A percentile compares a stretch with the other conserved stretches of the same genome.
Evolutionary conservation across 2,329 filamentous ascomycete genomes (phyloP).

Genomic region (Pseudovirgaria hyperparasitica): DNA sequence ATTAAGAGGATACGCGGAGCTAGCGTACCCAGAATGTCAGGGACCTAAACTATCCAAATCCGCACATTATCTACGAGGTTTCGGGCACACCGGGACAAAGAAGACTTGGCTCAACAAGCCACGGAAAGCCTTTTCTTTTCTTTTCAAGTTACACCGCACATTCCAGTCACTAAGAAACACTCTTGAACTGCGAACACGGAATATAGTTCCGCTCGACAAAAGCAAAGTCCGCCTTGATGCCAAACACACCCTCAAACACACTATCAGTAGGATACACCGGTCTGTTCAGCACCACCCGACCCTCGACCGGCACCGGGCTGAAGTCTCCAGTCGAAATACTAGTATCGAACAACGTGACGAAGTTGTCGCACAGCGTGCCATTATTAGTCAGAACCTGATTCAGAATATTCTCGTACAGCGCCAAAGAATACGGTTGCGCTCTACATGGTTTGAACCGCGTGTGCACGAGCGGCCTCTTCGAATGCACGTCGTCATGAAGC

Average conservation of each 20-base stretch:
- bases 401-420: slow-evolving; percentile 37
- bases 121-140: too few relatives aligned
- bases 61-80: too few relatives aligned
- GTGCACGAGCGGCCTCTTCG: slow-evolving; percentile 8
- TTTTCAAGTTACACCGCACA: too few relatives aligned
- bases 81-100: too few relatives aligned
- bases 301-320: slow-evolving; percentile 19
- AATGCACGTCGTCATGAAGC: slow-evolving; percentile 10
- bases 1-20: too few relatives aligned
- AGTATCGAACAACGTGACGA: slow-evolving; percentile 34
- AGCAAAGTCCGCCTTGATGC: slow-evolving; percentile 23
- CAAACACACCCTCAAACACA: slow-evolving; percentile 18
- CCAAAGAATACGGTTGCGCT: slow-evolving; percentile 23
- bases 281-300: slow-evolving; percentile 16
- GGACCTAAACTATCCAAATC: too few relatives aligned
- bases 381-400: slow-evolving; percentile 40
- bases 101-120: too few relatives aligned
- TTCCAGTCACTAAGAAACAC: too few relatives aligned
- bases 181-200: slow-evolving; percentile 9
- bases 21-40: too few relatives aligned
- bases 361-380: slow-evolving; percentile 30
- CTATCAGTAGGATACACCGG: slow-evolving; percentile 17
- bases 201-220: slow-evolving; percentile 30
- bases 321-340: slow-evolving; percentile 23
- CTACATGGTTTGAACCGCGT: slow-evolving; percentile 8